Evolutionary conservation across 2,329 filamentous ascomycete species (phyloP).

Genomic region (Pyrenophora graminea): DNA sequence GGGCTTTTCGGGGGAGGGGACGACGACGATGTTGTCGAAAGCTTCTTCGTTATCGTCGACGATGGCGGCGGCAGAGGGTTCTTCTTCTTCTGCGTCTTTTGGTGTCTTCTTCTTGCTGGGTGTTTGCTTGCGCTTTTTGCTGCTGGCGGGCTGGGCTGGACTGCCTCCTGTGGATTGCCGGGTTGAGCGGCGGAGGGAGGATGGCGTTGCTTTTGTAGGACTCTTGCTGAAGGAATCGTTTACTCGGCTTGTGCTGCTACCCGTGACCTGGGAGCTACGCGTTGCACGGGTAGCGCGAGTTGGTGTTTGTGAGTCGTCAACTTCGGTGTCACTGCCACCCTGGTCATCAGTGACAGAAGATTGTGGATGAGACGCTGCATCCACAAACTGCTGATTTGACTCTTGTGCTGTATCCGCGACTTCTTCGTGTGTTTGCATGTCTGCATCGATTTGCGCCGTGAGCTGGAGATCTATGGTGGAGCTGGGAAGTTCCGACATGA

Average conservation of each 20-base stretch:
- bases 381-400: conserved; percentile 29
- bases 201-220: conserved; percentile 24
- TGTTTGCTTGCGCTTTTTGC: conserved; percentile 33
- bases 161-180: conserved; percentile 30
- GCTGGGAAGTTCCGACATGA: conserved; percentile 35
- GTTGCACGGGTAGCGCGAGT: conserved; percentile 1
- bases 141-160: conserved; percentile 18
- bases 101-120: conserved; percentile 22
- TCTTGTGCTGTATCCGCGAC: conserved; percentile 10
- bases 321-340: conserved; percentile 26
- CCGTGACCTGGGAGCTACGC: conserved; percentile 10
- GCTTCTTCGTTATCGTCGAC: conserved; percentile 39
- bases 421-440: conserved; percentile 32
- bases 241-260: conserved; percentile 39
- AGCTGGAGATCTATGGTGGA: conserved; percentile 41
- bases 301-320: conserved; percentile 25
- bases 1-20: conserved; percentile 12
- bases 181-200: conserved; percentile 32
- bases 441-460: conserved; percentile 42
- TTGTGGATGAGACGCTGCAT: conserved; percentile 27
- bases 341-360: conserved; percentile 3
- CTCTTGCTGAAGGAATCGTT: conserved; percentile 44
- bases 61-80: neutral
- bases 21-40: conserved; percentile 49
- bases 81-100: conserved; percentile 6